Evolutionary conservation across 306 rosid species (phyloP).

Genomic region (Luffa acutangula): DNA sequence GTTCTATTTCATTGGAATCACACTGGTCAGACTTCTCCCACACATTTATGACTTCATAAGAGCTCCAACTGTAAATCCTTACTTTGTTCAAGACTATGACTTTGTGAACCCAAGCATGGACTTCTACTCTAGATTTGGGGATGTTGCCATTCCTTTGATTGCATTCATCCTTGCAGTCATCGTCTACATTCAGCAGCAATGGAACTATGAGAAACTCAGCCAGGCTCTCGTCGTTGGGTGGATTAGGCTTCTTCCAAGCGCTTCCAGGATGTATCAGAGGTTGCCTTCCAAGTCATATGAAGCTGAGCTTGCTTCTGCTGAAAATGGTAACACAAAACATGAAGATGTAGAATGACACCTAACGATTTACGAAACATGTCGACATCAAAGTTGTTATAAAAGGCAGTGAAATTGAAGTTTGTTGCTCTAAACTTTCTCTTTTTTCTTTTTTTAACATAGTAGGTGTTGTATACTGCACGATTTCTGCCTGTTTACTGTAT

Average conservation of each 20-base stretch:
- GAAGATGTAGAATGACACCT: conserved; percentile 33
- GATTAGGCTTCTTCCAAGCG: conserved; percentile 46
- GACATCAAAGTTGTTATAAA: background rate
- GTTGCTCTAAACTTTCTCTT: background rate
- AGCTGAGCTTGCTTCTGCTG: conserved; percentile 62
- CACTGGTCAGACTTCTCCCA: conserved; percentile 74
- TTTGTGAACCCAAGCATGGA: conserved; percentile 57
- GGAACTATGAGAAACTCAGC: conserved; percentile 58
- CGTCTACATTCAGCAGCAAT: conserved; percentile 65
- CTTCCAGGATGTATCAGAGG: conserved; percentile 57
- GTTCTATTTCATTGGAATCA: conserved; percentile 67
- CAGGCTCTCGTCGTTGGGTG: conserved; percentile 34
- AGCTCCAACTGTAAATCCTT: conserved; percentile 54
- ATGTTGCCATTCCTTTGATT: conserved; percentile 53
- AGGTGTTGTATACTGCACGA: background rate
- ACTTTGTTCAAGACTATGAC: conserved; percentile 55
- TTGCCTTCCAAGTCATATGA: conserved; percentile 50
- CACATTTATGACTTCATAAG: conserved; percentile 62
- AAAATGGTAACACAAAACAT: conserved; percentile 22
- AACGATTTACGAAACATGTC: background rate
- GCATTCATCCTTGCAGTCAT: conserved; percentile 50
- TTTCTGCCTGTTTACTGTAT: background rate
- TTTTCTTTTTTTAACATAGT: background rate
- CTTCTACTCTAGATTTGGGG: conserved; percentile 69
- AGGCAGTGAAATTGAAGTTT: background rate